Evolutionary conservation across 148 eudicot genomes (phyloP).

Genomic region (Spergularia bocconei): DNA sequence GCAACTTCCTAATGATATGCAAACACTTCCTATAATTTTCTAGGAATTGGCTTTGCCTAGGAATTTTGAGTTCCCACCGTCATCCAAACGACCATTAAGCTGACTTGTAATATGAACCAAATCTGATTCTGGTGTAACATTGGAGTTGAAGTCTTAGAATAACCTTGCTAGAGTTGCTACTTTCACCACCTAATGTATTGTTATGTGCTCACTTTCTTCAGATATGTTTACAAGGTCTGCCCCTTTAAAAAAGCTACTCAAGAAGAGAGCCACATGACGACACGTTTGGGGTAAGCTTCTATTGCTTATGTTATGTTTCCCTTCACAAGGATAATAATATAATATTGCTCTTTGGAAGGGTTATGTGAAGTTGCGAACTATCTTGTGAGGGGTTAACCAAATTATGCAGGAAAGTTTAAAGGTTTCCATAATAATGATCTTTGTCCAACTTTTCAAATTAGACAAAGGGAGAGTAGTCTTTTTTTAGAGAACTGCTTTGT

Average conservation of each 20-base stretch:
- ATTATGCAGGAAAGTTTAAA: not conserved
- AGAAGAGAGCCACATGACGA: conserved; percentile 79
- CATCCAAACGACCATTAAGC: not conserved
- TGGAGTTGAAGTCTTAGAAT: not conserved
- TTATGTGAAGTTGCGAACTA: not conserved
- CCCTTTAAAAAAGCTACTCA: conserved; percentile 93
- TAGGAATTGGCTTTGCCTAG: too few relatives aligned
- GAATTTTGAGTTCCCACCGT: too few relatives aligned
- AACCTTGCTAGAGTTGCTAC: not conserved
- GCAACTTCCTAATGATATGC: too few relatives aligned
- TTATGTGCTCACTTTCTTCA: conserved; percentile 31
- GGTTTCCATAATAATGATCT: not conserved
- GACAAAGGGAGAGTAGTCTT: not conserved
- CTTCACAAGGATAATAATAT: not conserved
- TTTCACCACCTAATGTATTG: conserved; percentile 6
- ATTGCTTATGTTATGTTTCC: not conserved
- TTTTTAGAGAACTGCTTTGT: not conserved
- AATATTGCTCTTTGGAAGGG: not conserved
- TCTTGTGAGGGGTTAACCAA: not conserved
- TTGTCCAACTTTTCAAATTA: not conserved
- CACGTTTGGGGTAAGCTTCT: conserved; percentile 80
- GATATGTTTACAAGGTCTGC: conserved; percentile 87
- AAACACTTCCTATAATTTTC: too few relatives aligned
- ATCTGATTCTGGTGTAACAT: not conserved
- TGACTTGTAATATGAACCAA: conserved; percentile 1